Evolutionary conservation across 495 filamentous ascomycete genomes (phyloP), one percentile per base, ranked within the genome.

Genomic region (Hyaloscypha bicolor): DNA sequence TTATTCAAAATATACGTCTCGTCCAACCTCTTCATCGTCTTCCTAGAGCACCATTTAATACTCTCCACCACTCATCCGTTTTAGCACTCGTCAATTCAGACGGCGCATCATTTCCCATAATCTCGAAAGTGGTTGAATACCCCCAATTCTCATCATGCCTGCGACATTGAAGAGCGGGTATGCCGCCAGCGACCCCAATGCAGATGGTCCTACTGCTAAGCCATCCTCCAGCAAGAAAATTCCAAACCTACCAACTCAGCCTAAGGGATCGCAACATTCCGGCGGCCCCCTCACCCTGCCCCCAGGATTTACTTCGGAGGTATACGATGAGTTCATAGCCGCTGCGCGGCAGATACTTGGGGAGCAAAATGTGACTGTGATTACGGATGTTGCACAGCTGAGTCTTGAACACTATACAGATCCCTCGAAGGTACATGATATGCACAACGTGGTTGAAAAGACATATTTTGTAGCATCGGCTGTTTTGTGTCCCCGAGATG

Each of bases 401-500:
- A 58, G 42, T 25, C 37, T 73, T 42, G 72, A 62, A 39, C 58
- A 66, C 39, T 76, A 76, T 45, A 74, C 67, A 55, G 61, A 76
- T 37, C 72, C 66, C 0, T 67, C 58, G 53, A 72, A 72, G 14
- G 71, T 45, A 2, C 74, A 76, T 55, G 74, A 76, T 58, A 74
- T 76, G 71, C 70, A 73, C 60, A 42, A 63, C 32, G 65, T 75
- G 9, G 53, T 69, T 4, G 73, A 71, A 52, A 63, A 37, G 35
- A 31, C 30, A 6, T 68, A 63, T 37, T 76, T 82, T 30, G 77
- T 84, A 3, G 75, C 73, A 21, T 78, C 75, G 31, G 79, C 80
- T 3, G 77, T 79, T 8, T 76, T 81, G 8, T 79, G 70, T 52
- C 82, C 82, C 8, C 71, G 75, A 14, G 70, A 70, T 25, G 79